Conservation (phyloP, 1,284 basidiomycete genomes). For the Apiotrichum brassicae region DNA sequence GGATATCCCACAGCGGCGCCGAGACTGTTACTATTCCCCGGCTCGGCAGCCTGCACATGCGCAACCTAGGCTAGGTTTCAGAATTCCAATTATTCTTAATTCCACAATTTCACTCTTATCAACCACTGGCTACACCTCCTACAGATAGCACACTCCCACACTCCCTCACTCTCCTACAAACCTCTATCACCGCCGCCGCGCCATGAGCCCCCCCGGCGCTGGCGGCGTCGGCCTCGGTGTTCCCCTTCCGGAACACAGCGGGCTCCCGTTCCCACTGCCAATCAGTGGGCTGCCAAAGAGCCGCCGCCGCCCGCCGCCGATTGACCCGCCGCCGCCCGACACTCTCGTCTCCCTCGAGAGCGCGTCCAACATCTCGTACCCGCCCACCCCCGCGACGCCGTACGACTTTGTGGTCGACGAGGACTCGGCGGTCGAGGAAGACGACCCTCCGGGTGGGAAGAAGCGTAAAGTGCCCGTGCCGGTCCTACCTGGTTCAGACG, state of each 20-base stretch:
- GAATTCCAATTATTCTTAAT: too few species aligned
- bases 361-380: not conserved
- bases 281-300: not conserved
- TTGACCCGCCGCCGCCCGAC: not conserved
- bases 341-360: not conserved
- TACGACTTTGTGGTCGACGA: too few species aligned
- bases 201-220: slow-evolving; percentile 14
- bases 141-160: not conserved
- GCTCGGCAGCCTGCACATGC: too few species aligned
- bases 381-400: too few species aligned
- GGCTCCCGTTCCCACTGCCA: not conserved
- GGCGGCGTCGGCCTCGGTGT: slow-evolving; percentile 11
- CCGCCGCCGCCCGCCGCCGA: not conserved
- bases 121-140: too few species aligned
- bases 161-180: not conserved
- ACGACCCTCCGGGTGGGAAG: slow-evolving; percentile 33
- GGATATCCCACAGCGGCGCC: too few species aligned
- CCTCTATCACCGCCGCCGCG: slow-evolving; percentile 8
- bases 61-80: too few species aligned
- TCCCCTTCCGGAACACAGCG: not conserved
- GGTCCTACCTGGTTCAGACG: slow-evolving; percentile 10
- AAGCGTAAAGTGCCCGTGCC: slow-evolving; percentile 35
- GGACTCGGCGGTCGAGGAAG: slow-evolving; percentile 14
- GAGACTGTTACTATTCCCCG: too few species aligned
- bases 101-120: too few species aligned